Evolutionary conservation across 2,329 filamentous ascomycete species (phyloP).

Genomic region (Reticulascus tulasneorum): DNA sequence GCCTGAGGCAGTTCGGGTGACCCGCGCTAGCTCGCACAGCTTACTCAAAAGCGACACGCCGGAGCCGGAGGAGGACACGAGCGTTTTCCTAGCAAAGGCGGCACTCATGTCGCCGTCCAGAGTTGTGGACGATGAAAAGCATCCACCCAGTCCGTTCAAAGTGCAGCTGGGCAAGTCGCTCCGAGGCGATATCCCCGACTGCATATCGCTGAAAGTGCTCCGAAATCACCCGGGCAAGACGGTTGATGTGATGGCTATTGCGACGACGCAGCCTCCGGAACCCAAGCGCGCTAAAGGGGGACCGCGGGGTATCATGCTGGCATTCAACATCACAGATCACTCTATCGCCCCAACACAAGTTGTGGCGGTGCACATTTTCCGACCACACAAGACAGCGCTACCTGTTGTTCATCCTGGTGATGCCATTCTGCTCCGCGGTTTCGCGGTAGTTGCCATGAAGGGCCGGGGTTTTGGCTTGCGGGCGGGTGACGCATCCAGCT

Average conservation of each 20-base stretch:
- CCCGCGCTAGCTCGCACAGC: constrained; percentile 22
- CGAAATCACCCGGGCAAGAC: constrained; percentile 44
- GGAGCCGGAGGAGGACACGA: constrained; percentile 19
- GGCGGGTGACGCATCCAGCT: constrained; percentile 53
- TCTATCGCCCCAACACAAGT: constrained; percentile 47
- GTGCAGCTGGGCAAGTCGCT: constrained; percentile 42
- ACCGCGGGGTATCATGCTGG: constrained; percentile 56
- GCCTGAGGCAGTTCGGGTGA: constrained; percentile 15
- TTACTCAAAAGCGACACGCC: constrained; percentile 18
- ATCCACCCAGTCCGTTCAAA: constrained; percentile 28
- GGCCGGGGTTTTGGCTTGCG: constrained; percentile 53
- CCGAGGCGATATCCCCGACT: constrained; percentile 48
- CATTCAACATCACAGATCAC: constrained; percentile 54
- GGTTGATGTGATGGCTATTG: constrained; percentile 53
- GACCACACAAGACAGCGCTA: constrained; percentile 53
- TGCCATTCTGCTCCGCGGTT: constrained; percentile 53
- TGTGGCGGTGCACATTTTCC: constrained; percentile 53
- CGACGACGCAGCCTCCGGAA: constrained; percentile 44
- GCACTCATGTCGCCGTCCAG: constrained; percentile 25
- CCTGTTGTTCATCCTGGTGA: constrained; percentile 54
- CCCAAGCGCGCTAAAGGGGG: constrained; percentile 53
- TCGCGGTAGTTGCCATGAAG: constrained; percentile 50
- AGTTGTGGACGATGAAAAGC: background rate
- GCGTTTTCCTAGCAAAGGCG: constrained; percentile 24
- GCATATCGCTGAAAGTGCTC: constrained; percentile 47